Conservation (phyloP, 352 stramenopile species). For the Phytophthora podocarpi region DNA sequence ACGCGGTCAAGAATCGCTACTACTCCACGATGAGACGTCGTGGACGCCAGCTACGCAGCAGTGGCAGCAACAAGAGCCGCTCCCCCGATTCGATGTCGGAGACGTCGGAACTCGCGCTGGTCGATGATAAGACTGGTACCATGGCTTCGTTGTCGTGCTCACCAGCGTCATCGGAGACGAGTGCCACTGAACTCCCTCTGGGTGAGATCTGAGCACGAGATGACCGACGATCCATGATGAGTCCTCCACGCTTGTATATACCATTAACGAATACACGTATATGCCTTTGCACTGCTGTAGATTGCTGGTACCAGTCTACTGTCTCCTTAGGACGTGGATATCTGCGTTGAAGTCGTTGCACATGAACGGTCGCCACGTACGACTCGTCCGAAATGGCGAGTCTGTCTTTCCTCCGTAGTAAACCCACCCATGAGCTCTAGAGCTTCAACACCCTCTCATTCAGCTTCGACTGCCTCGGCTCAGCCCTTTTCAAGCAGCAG, state of each 20-base stretch:
- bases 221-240: no score
- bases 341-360: neutral
- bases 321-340: no score
- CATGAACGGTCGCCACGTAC: conserved; percentile 4
- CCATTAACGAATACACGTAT: neutral
- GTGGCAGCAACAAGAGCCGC: conserved; percentile 19
- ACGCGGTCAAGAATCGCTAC: conserved; percentile 97
- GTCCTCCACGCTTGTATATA: conserved; percentile 12
- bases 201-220: conserved; percentile 15
- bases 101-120: conserved; percentile 5
- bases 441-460: conserved; percentile 7
- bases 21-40: conserved; percentile 83
- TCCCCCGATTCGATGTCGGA: conserved; percentile 28
- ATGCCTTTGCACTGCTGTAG: no score
- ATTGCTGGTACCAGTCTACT: no score
- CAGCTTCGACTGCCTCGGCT: no score
- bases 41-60: conserved; percentile 55
- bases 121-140: conserved; percentile 21
- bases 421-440: no score
- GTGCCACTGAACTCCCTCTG: conserved; percentile 12
- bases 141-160: conserved; percentile 12
- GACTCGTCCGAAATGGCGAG: neutral
- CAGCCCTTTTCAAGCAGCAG: no score
- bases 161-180: conserved; percentile 29
- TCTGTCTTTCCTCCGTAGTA: no score